These are phyloP conservation scores for Fusarium oligoseptatum DNA, from an alignment of 2,329 filamentous ascomycete species.

Conservation along the genomic window DNA sequence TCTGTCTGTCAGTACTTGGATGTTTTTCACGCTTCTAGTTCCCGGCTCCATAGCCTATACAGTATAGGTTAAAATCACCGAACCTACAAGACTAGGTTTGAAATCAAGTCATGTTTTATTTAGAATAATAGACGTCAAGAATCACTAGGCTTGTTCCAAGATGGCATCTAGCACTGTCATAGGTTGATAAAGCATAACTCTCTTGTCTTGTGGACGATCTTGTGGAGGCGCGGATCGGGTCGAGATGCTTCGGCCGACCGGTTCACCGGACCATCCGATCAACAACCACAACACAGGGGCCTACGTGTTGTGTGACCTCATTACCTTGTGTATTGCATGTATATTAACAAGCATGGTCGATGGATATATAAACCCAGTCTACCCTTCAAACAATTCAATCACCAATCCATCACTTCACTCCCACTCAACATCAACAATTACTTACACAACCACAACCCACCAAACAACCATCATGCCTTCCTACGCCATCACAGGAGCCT, in stretches of 20 bases:
- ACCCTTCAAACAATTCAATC: neutral
- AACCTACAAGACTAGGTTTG: neutral
- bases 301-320: neutral
- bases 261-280: neutral
- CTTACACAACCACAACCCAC: neutral
- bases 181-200: too few species aligned
- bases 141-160: neutral
- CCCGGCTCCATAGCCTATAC: neutral
- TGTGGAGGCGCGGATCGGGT: neutral
- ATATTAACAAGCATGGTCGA: neutral
- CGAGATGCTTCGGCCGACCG: neutral
- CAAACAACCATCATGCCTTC: conserved; percentile 27
- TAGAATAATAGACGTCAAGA: neutral
- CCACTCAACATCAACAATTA: neutral
- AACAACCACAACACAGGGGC: neutral
- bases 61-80: neutral
- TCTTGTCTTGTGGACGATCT: neutral
- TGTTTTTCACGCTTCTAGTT: neutral
- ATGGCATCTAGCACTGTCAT: neutral
- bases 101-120: neutral
- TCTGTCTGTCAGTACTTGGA: neutral
- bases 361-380: neutral
- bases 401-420: neutral
- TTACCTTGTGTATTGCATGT: neutral
- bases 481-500: conserved; percentile 39